These are phyloP conservation scores for Exutisphaerella laricina DNA, from an alignment of 2,329 filamentous ascomycete species.

Conservation along the genomic window DNA sequence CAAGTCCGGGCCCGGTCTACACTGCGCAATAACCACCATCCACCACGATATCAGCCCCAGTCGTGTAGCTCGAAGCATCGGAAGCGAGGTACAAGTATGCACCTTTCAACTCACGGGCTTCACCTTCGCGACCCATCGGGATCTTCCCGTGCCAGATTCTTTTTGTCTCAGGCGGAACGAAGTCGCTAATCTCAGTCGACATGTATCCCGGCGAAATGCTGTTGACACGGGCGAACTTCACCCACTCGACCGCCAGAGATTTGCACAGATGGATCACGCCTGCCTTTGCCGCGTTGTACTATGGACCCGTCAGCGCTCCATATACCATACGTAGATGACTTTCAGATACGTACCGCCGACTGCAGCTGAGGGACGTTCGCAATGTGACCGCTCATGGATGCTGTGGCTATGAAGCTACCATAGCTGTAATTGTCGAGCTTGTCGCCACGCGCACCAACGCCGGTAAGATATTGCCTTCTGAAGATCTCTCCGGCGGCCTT, in stretches of 20 bases:
- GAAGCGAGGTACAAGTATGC: slow-evolving; percentile 31
- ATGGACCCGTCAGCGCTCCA: slow-evolving; percentile 5
- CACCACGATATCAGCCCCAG: slow-evolving; percentile 29
- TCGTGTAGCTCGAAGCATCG: slow-evolving; percentile 30
- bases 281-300: slow-evolving; percentile 53
- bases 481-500: slow-evolving; percentile 61
- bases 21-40: slow-evolving; percentile 30
- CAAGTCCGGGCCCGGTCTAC: too few species aligned
- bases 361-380: slow-evolving; percentile 47
- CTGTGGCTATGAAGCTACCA: slow-evolving; percentile 47
- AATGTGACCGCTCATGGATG: slow-evolving; percentile 32
- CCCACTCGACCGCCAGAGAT: slow-evolving; percentile 52
- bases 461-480: slow-evolving; percentile 63
- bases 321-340: neutral
- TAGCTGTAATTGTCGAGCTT: slow-evolving; percentile 39
- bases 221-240: slow-evolving; percentile 52
- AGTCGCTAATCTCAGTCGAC: slow-evolving; percentile 51
- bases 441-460: slow-evolving; percentile 46
- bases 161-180: slow-evolving; percentile 32
- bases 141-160: slow-evolving; percentile 50
- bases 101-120: slow-evolving; percentile 31
- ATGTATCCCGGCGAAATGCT: slow-evolving; percentile 52
- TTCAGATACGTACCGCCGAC: slow-evolving; percentile 39
- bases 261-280: slow-evolving; percentile 53
- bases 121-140: slow-evolving; percentile 39